Evolutionary conservation across 305 asterid genomes (phyloP), one percentile per base, ranked within the genome.

Genomic region (Fraxinus greggii): DNA sequence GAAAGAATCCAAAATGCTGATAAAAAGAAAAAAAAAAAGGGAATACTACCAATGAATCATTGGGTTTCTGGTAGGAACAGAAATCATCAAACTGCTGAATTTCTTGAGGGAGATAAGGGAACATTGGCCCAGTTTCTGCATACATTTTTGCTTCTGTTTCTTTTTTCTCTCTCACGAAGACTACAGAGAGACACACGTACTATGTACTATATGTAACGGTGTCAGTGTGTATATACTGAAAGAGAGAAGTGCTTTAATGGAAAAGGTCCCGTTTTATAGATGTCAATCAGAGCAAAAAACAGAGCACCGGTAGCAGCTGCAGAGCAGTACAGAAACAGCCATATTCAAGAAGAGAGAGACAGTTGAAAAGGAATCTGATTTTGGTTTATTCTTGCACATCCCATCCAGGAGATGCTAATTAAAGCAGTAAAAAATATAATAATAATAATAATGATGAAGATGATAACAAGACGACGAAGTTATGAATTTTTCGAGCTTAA

Each of bases 91-190:
- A 76, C 8, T 86, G 93, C 79, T 90, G 97, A 83, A 86, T 59
- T 77, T 91, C 92, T 81, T 86, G 93, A 80, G 93, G 61, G 90
- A 89, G 90, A 80, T 90, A 93, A 54, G 97, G 97, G 80, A 80
- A 89, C 91, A 85, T 89, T 84, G 86, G 82, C 84, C 85, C 97
- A 29, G 90, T 89, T 78, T 93, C 94, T 7, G 95, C 95, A 89
- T 91, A 92, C 98, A 94, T 92, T 90, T 63, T 77, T 26, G 6
- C 80, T 61, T 79, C 59, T 79, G 70, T 81, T 81, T 80, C 70
- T 21, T 63, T 29, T 9, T 78, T 79, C 72, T 78, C 79, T 19
- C 78, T 72, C 56, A 32, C 5, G 40, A 10, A 61, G 80, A 31
- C 79, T 61, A 2, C 45, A 21, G 75, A 48, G 67, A 51, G 28